phyloP scores from a whole-genome alignment of 2,329 filamentous ascomycete species.

The Fusarium piperis region DNA sequence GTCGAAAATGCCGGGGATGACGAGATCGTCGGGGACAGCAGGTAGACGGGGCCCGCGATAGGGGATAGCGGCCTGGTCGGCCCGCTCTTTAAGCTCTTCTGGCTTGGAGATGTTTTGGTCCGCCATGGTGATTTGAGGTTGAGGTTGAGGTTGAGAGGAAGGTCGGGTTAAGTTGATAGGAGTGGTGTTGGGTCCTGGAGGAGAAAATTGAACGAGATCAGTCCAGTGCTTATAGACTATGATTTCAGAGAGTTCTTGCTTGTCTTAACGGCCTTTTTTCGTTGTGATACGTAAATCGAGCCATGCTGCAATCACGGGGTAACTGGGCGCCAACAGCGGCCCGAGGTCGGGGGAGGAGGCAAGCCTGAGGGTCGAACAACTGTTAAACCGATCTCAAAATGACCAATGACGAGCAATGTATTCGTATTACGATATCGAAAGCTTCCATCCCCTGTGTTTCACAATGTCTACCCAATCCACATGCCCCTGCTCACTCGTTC shows the following conservation, averaged over 20 bases:
- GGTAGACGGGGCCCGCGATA: neutral
- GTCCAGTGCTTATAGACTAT: neutral
- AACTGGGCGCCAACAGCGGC: neutral
- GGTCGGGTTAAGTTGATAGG: neutral
- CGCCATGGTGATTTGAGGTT: neutral
- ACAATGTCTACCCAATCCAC: neutral
- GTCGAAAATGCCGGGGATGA: neutral
- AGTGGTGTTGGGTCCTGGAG: neutral
- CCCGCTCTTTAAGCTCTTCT: neutral
- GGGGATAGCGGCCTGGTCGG: neutral
- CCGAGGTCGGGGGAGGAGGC: neutral
- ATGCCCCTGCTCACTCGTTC: neutral
- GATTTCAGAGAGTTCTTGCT: neutral
- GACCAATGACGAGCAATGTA: neutral
- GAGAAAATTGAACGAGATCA: neutral
- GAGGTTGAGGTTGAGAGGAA: neutral
- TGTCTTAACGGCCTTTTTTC: neutral
- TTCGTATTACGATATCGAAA: neutral
- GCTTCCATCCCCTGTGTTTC: neutral
- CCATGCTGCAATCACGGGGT: neutral
- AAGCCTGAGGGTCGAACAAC: neutral
- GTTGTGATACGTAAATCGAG: neutral
- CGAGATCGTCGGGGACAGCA: neutral
- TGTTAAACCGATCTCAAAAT: rapidly evolving
- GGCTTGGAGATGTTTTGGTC: neutral